Percentiles rank a stretch among this genome's conserved stretches.
phyloP scores from a whole-genome alignment of 2,329 filamentous ascomycete species.

The Calonectria honghensis region DNA sequence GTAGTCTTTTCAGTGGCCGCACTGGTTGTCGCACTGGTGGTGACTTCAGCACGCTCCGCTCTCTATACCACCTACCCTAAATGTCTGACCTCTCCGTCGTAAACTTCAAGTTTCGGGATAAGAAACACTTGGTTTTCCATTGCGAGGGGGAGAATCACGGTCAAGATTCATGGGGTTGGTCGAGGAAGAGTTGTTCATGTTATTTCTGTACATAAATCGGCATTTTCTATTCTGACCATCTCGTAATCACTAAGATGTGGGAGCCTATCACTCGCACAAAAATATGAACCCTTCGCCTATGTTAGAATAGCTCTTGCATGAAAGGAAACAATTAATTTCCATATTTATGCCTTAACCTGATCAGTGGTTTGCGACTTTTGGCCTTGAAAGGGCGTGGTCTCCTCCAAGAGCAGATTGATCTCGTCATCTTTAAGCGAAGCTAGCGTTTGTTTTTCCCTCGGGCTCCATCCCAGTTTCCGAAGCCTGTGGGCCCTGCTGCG shows the following conservation, averaged over 20 bases:
- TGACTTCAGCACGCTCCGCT: background rate
- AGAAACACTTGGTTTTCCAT: background rate
- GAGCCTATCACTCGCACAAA: too few species aligned
- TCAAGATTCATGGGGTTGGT: background rate
- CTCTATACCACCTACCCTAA: background rate
- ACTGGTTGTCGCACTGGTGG: background rate
- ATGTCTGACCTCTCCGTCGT: background rate
- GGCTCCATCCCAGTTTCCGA: background rate
- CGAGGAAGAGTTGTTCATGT: too few species aligned
- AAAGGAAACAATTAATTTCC: background rate
- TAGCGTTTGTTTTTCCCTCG: background rate
- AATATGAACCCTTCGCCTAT: too few species aligned
- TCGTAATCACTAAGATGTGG: fast-evolving
- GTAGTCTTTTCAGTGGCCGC: background rate
- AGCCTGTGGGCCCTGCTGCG: conserved; percentile 2
- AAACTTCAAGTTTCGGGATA: background rate
- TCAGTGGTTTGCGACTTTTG: background rate
- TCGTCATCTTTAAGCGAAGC: background rate
- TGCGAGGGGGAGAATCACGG: background rate
- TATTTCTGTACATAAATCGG: background rate
- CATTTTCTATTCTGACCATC: background rate
- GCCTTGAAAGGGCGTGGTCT: background rate
- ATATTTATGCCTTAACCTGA: background rate
- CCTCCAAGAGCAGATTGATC: background rate
- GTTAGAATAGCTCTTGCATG: too few species aligned